phyloP scores from a whole-genome alignment of 495 filamentous ascomycete genomes.

The Neurospora discreta region DNA sequence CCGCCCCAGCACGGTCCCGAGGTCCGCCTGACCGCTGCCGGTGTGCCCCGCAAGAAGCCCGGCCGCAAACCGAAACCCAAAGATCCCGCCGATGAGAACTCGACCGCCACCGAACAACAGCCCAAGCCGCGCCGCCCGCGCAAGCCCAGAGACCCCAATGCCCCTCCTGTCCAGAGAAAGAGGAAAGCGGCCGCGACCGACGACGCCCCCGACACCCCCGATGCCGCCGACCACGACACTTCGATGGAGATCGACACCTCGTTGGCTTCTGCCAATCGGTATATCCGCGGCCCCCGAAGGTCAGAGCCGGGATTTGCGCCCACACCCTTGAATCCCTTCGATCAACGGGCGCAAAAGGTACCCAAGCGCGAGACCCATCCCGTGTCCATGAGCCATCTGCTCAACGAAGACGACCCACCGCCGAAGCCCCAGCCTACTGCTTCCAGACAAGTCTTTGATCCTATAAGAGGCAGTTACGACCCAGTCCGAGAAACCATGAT shows the following conservation, averaged over 20 bases:
- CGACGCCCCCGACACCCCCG: conserved; percentile 12
- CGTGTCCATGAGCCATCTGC: conserved; percentile 38
- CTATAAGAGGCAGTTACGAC: conserved; percentile 64
- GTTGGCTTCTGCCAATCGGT: conserved; percentile 11
- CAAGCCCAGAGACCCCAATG: conserved; percentile 47
- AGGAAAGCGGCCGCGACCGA: conserved; percentile 33
- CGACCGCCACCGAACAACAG: conserved; percentile 26
- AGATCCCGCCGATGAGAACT: conserved; percentile 28
- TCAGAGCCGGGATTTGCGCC: neutral
- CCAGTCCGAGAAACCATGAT: conserved; percentile 38
- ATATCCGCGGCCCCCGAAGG: neutral
- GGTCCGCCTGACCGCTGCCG: conserved; percentile 32
- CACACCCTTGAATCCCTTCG: too few species aligned
- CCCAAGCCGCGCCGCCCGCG: conserved; percentile 42
- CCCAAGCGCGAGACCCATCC: conserved; percentile 30
- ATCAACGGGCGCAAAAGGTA: conserved; percentile 18
- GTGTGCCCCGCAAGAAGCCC: conserved; percentile 37
- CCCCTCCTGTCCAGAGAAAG: conserved; percentile 40
- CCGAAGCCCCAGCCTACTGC: conserved; percentile 32
- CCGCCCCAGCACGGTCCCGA: conserved; percentile 7
- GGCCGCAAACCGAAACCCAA: conserved; percentile 43
- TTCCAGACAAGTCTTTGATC: conserved; percentile 78
- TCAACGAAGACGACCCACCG: conserved; percentile 33
- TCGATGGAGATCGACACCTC: conserved; percentile 18
- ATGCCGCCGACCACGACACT: conserved; percentile 25